Base-by-base conservation (phyloP, 2,329 filamentous ascomycete genomes). In the Ophiostoma ips region DNA sequence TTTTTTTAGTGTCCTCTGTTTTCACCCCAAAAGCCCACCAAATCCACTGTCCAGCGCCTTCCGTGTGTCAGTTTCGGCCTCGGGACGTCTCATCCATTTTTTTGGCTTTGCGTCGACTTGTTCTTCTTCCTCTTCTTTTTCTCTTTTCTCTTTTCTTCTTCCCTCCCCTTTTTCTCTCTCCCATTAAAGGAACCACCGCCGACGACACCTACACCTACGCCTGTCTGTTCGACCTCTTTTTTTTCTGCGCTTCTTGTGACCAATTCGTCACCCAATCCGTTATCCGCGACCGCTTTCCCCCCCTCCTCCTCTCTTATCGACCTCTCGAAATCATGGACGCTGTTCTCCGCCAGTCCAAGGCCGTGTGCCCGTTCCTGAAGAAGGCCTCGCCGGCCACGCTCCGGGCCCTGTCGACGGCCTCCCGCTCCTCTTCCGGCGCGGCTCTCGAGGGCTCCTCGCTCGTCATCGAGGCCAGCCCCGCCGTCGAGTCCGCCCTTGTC, bases 281-380 rank as follows among this genome's bases (percentile, higher is more conserved):
- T 41, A 30, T 41, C 19, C 11, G 19, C 15, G 13, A 28, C 19
- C 21, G 5, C 24, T 8, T 8, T 8, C 24, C 24, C 24, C 8
- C 24, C 24, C 24, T 5, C 24, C 24, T n/a, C n/a, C n/a, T n/a
- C n/a, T n/a, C n/a, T n/a, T n/a, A n/a, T n/a, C n/a, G n/a, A n/a
- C n/a, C n/a, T n/a, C n/a, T n/a, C n/a, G 6, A 41, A 16, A 40
- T 10, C 46, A 98, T 98, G 92, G 92, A 98, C 75, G 78, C 86
- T 61, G 81, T 95, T 60, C 81, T 96, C 62, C 87, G 87, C 67
- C 89, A 96, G 70, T 95, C 89, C 66, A 88, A 89, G 76, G 81
- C 85, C 64, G 84, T 98, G 82, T 98, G 92, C 71, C 92, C 92
- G 50, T 98, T 98, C 71, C 75, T 98, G 68, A 90, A 89, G 75